Base-by-base conservation (phyloP, 768 basidiomycete species). In the Postia placenta region DNA sequence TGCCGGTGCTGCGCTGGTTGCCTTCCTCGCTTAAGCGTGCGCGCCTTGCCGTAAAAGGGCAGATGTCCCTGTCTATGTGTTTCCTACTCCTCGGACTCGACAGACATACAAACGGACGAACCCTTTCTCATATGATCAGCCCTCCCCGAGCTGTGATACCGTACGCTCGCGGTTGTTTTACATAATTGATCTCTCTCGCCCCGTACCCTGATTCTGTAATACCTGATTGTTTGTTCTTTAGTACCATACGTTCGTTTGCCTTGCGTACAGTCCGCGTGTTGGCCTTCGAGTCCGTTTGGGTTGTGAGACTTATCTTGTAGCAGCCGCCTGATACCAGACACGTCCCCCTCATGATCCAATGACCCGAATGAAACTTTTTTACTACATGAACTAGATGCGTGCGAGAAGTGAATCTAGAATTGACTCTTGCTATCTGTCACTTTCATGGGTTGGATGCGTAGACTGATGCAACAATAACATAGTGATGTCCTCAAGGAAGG, bases 1-100 rank as follows among this genome's bases (percentile, higher is more conserved):
- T 42, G 20, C 68, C 45, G 64, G 66, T 30, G 72, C 60, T 4
- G 64, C 60, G n/a, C 52, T 69, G 26, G 72, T 61, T 46, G 74
- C 67, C 38, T 49, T 75, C 47, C 57, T 74, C 39, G 61, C 67
- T 25, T 47, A 22, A 47, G 11, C 46, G 35, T 39, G 5, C 15
- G 33, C 17, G 11, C 12, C 17, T n/a, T n/a, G 37, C 37, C 20
- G 37, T 17, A 47, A 47, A 47, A 39, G 37, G 46, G 46, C 11
- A 7, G 15, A 14, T 38, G 25, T 35, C 24, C 7, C 6, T 17
- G 38, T 39, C 30, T 33, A 7, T 7, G 30, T 33, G 30, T 15
- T 33, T 15, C 9, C 15, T 33, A 7, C 30, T 15, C 30, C 15
- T 15, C 6, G 17, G 38, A 39, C 38, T 39, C 7, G 7, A 33